Evolutionary conservation across 2,329 filamentous ascomycete genomes (phyloP), one percentile per base, ranked within the genome.

Genomic region (Hypoxylon sp.): DNA sequence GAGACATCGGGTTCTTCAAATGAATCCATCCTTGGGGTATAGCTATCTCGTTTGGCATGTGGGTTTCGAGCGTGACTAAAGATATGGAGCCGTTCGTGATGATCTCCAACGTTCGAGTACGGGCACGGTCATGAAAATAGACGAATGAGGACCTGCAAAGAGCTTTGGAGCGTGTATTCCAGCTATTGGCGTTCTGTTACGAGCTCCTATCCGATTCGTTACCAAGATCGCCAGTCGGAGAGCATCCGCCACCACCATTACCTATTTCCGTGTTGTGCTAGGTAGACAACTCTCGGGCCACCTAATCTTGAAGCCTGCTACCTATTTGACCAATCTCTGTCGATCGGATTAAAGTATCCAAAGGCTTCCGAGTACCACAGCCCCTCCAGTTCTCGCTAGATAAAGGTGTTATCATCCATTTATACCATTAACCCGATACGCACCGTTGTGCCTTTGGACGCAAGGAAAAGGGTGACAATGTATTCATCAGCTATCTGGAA

Each of bases 151-250:
- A 31, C 3, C 6, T 35, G 31, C n/a, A 11, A 55, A 60, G 44
- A 11, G 13, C 44, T 13, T 29, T 24, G 39, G 31, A 31, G 55
- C 62, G 62, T 65, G 62, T 60, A 55, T 6, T 46, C 7, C 8
- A 48, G 24, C 51, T 35, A 65, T 65, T 65, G 62, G 62, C 27
- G 4, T 55, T 32, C n/a, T 21, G 7, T 42, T 6, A 17, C n/a
- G 19, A 42, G n/a, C 13, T 17, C 37, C 50, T 61, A 46, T 27
- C 19, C 29, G 39, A 50, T 65, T 54, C 50, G 39, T 21, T 35
- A 10, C 31, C 24, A n/a, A 15, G 29, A 35, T 4, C 10, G 13
- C 35, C 35, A 11, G 6, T 37, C 35, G 35, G 35, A 37, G 35
- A 37, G 15, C 2, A 37, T 37, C 35, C 35, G 35, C 13, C 35